Conservation (phyloP, 2,329 filamentous ascomycete species). For the Dothideomycetidae sp. region DNA sequence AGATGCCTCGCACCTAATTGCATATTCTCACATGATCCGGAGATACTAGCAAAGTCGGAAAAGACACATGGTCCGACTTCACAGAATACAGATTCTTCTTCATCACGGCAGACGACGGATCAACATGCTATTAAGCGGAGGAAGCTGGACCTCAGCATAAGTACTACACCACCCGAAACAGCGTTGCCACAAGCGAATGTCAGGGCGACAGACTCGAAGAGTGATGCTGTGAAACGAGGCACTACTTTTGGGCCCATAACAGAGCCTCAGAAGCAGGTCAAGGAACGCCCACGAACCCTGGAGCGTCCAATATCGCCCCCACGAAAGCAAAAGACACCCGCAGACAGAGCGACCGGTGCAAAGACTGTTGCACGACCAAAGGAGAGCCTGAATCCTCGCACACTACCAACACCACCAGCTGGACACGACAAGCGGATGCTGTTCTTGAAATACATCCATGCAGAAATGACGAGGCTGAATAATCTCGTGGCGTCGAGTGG, state of each 20-base stretch:
- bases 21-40: slow-evolving; percentile 40
- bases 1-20: slow-evolving; percentile 41
- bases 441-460: slow-evolving; percentile 47
- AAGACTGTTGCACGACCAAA: slow-evolving; percentile 1
- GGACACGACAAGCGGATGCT: slow-evolving; percentile 21
- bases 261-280: neutral
- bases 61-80: neutral
- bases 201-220: slow-evolving; percentile 12
- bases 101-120: neutral
- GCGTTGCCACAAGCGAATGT: slow-evolving; percentile 13
- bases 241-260: neutral
- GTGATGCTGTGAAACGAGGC: neutral
- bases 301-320: slow-evolving; percentile 12
- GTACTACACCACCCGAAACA: neutral
- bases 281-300: slow-evolving; percentile 5
- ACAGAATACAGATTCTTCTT: neutral
- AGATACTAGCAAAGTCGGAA: neutral
- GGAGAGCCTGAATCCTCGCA: slow-evolving; percentile 47
- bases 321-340: neutral
- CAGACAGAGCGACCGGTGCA: neutral
- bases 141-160: slow-evolving; percentile 17
- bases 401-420: slow-evolving; percentile 39
- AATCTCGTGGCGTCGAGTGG: slow-evolving; percentile 41
- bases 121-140: slow-evolving; percentile 17
- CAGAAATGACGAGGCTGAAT: slow-evolving; percentile 54